phyloP scores from a whole-genome alignment of 805 yeast genomes.

The Brettanomyces sp. region DNA sequence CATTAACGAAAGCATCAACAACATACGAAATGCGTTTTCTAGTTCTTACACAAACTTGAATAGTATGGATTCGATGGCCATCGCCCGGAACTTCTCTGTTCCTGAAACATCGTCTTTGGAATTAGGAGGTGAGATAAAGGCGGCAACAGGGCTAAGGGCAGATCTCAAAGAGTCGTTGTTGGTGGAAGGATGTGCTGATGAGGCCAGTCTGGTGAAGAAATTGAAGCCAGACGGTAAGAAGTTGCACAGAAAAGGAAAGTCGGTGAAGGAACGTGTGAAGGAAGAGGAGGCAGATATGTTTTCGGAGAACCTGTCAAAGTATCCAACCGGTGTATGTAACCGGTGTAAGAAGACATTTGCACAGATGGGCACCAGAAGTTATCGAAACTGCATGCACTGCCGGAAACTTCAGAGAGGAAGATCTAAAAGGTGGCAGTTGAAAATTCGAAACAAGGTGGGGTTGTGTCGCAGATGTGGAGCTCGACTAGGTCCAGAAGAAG shows the following conservation, averaged over 20 bases:
- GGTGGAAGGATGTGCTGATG: no score
- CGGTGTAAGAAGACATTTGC: constrained; percentile 54
- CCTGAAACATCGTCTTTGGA: no score
- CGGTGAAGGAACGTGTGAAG: no score
- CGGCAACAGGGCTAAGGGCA: no score
- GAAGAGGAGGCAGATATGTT: constrained; percentile 1
- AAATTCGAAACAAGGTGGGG: constrained; percentile 49
- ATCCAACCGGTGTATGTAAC: constrained; percentile 28
- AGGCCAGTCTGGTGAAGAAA: no score
- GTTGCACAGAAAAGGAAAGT: no score
- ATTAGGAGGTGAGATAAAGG: no score
- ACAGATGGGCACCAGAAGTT: constrained; percentile 36
- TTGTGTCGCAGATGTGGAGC: constrained; percentile 60
- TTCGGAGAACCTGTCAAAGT: constrained; percentile 4
- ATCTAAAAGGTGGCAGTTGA: constrained; percentile 55
- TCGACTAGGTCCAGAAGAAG: constrained; percentile 31
- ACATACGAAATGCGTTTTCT: neutral
- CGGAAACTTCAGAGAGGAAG: constrained; percentile 55
- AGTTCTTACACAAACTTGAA: neutral
- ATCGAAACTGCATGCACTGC: constrained; percentile 55
- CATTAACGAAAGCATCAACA: neutral
- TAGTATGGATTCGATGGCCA: neutral
- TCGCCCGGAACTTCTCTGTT: neutral
- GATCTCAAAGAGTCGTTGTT: no score
- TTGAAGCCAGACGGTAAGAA: no score